phyloP scores from a whole-genome alignment of 2,329 filamentous ascomycete genomes.

The Triangularia verruculosa region DNA sequence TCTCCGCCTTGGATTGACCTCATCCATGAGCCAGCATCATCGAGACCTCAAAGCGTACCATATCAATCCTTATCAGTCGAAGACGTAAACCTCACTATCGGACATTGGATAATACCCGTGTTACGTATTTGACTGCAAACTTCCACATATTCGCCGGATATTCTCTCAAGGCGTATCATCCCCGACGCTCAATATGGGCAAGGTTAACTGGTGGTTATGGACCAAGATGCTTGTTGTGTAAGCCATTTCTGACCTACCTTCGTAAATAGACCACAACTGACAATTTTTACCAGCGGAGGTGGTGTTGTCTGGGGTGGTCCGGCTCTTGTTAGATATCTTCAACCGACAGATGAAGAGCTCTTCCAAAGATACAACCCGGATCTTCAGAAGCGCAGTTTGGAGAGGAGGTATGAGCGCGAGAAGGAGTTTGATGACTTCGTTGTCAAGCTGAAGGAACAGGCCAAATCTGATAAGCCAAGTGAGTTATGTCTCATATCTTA shows the following conservation, averaged over 20 bases:
- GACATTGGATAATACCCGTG: neutral
- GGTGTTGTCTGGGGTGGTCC: conserved; percentile 79
- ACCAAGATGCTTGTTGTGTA: conserved; percentile 71
- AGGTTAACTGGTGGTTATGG: conserved; percentile 54
- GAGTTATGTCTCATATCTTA: conserved; percentile 34
- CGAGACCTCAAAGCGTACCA: neutral
- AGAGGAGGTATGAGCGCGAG: conserved; percentile 69
- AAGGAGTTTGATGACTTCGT: conserved; percentile 92
- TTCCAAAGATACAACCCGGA: conserved; percentile 93
- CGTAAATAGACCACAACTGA: neutral
- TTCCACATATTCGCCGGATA: neutral
- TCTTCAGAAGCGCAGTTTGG: conserved; percentile 83
- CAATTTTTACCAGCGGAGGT: conserved; percentile 55
- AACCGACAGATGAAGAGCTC: conserved; percentile 86
- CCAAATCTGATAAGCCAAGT: conserved; percentile 91
- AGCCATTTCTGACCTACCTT: conserved; percentile 32
- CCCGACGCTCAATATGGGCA: neutral
- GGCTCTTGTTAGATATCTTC: conserved; percentile 73
- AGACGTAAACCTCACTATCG: neutral
- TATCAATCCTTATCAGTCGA: neutral
- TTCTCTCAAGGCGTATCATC: neutral
- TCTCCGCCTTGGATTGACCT: conserved; percentile 20
- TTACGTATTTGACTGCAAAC: neutral
- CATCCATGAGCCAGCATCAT: conserved; percentile 11
- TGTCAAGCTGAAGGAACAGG: conserved; percentile 76